Evolutionary conservation across 2,329 filamentous ascomycete species (phyloP).

Genomic region (Tolypocladium inflatum): DNA sequence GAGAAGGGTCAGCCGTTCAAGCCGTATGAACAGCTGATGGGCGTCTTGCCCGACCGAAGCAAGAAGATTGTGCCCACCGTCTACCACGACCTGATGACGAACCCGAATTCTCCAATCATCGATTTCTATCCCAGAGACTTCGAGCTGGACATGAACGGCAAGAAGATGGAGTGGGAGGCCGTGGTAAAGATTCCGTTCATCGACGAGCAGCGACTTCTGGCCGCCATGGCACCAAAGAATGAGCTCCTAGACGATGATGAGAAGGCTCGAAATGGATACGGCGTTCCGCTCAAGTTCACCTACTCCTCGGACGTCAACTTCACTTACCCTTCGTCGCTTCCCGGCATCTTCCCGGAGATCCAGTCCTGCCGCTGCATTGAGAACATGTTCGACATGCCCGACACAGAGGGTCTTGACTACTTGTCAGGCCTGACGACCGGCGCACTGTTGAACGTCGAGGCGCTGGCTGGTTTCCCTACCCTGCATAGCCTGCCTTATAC

Average conservation of each 20-base stretch:
- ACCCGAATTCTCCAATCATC: constrained; percentile 80
- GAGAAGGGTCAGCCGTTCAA: constrained; percentile 89
- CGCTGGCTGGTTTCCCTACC: constrained; percentile 90
- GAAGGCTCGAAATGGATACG: constrained; percentile 77
- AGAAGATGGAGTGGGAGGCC: constrained; percentile 99
- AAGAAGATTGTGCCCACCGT: constrained; percentile 87
- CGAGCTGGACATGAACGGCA: constrained; percentile 97
- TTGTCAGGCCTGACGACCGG: constrained; percentile 77
- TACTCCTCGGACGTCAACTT: constrained; percentile 72
- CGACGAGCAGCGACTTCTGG: constrained; percentile 75
- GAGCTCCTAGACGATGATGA: constrained; percentile 68
- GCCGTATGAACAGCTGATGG: constrained; percentile 96
- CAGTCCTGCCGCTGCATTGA: constrained; percentile 82
- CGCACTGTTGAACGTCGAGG: constrained; percentile 69
- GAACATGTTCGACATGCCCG: constrained; percentile 92
- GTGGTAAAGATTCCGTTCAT: constrained; percentile 99
- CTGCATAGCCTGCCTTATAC: constrained; percentile 78
- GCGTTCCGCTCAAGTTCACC: constrained; percentile 86
- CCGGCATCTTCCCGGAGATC: constrained; percentile 85
- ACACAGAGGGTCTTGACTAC: constrained; percentile 80
- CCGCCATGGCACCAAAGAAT: constrained; percentile 81
- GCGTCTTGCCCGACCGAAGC: constrained; percentile 91
- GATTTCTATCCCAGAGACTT: constrained; percentile 98
- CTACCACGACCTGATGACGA: constrained; percentile 91
- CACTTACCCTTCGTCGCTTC: constrained; percentile 77